phyloP scores from a whole-genome alignment of 495 filamentous ascomycete species.

The Talaromyces liani region DNA sequence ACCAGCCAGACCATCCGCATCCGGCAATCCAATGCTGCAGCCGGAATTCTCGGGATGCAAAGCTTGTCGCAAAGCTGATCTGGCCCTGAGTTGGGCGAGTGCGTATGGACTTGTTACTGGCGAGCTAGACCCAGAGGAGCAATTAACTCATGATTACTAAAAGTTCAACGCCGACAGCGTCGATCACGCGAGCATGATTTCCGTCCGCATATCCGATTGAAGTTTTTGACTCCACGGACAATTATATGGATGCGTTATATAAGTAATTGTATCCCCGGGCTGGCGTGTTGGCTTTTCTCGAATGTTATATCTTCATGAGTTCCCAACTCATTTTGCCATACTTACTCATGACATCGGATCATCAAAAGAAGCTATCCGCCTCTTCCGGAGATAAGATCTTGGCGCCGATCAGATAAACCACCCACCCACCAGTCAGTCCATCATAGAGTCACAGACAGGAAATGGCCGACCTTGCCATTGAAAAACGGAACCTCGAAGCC shows the following conservation, averaged over 20 bases:
- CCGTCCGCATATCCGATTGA: background rate
- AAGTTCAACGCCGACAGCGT: background rate
- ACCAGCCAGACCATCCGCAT: background rate
- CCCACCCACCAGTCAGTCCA: too few species aligned
- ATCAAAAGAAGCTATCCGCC: background rate
- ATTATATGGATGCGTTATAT: background rate
- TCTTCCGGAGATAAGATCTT: background rate
- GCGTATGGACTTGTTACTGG: background rate
- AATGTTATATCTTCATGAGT: background rate
- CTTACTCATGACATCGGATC: background rate
- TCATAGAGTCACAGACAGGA: background rate
- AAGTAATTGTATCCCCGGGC: background rate
- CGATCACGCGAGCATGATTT: background rate
- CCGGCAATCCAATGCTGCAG: background rate
- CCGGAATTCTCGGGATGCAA: background rate
- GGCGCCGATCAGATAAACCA: background rate
- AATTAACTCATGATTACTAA: slow-evolving; percentile 1
- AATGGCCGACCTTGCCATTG: background rate
- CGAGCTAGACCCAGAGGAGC: background rate
- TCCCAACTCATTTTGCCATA: background rate
- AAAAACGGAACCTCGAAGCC: background rate
- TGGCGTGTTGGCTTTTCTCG: background rate
- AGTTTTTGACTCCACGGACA: background rate
- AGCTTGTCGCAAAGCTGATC: background rate
- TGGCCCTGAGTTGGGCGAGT: background rate